Percentiles rank a stretch among this genome's conserved stretches.
Evolutionary conservation across 2,329 filamentous ascomycete genomes (phyloP).

Genomic region (Malbranchea cinnamomea): DNA sequence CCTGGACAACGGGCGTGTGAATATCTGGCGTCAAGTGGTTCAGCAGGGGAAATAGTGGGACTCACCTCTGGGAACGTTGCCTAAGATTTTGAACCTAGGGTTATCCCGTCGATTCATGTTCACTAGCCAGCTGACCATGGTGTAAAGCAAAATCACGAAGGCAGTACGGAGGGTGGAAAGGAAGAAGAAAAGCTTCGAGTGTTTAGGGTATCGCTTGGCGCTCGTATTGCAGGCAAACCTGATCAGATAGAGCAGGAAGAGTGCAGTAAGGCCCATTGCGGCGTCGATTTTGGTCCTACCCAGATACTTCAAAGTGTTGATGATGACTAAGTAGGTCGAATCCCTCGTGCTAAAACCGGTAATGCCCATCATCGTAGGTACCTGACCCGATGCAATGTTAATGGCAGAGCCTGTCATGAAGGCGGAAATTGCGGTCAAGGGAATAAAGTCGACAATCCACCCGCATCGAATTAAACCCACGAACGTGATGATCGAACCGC

Average conservation of each 20-base stretch:
- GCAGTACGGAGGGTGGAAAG: slow-evolving; percentile 76
- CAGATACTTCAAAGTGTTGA: slow-evolving; percentile 65
- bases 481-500: slow-evolving; percentile 59
- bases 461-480: slow-evolving; percentile 69
- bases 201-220: slow-evolving; percentile 53
- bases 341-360: slow-evolving; percentile 55
- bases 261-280: slow-evolving; percentile 71
- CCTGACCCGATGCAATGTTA: slow-evolving; percentile 72
- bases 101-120: slow-evolving; percentile 53
- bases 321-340: slow-evolving; percentile 66
- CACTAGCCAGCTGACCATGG: slow-evolving; percentile 72
- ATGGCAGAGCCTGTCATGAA: slow-evolving; percentile 96
- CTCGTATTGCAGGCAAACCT: slow-evolving; percentile 48
- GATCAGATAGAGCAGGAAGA: slow-evolving; percentile 63
- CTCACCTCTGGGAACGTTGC: slow-evolving; percentile 59
- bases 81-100: slow-evolving; percentile 60
- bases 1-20: no score
- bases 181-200: slow-evolving; percentile 73
- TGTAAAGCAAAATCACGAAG: slow-evolving; percentile 85
- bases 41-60: slow-evolving; percentile 4
- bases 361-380: slow-evolving; percentile 70
- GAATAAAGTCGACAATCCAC: slow-evolving; percentile 87
- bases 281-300: slow-evolving; percentile 58
- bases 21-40: slow-evolving; percentile 2
- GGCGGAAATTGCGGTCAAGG: slow-evolving; percentile 74